Evolutionary conservation across 148 eudicot species (phyloP).

Genomic region (Fagopyrum tataricum): DNA sequence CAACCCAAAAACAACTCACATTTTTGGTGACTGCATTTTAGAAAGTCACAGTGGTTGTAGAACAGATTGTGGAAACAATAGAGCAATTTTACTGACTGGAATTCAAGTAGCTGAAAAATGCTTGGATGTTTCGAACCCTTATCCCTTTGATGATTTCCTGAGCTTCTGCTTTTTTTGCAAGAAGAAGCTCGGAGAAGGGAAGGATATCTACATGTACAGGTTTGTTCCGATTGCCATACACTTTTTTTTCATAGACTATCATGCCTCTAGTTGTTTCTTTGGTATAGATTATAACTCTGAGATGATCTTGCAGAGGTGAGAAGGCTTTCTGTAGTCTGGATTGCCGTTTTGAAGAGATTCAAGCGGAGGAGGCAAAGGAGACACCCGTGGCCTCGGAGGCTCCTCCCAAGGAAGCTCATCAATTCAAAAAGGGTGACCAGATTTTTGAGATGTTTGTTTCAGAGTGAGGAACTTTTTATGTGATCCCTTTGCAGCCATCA

Average conservation of each 20-base stretch:
- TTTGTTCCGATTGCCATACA: slow-evolving; percentile 11
- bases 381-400: slow-evolving; percentile 19
- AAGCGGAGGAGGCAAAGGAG: slow-evolving; percentile 61
- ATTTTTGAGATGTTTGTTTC: slow-evolving; percentile 49
- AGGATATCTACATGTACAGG: slow-evolving; percentile 95
- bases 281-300: neutral
- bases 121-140: slow-evolving; percentile 23
- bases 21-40: slow-evolving; percentile 62
- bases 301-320: slow-evolving; percentile 61
- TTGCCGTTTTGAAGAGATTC: slow-evolving; percentile 68
- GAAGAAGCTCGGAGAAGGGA: slow-evolving; percentile 69
- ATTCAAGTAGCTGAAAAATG: slow-evolving; percentile 14
- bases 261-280: neutral
- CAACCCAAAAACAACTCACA: slow-evolving; percentile 77
- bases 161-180: slow-evolving; percentile 70
- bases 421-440: slow-evolving; percentile 29
- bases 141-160: slow-evolving; percentile 54
- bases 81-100: slow-evolving; percentile 20
- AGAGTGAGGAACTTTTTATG: slow-evolving; percentile 25
- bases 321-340: slow-evolving; percentile 81
- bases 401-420: slow-evolving; percentile 18
- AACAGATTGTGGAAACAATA: slow-evolving; percentile 26
- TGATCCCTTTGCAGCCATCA: slow-evolving; percentile 25
- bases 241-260: neutral
- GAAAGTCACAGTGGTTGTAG: slow-evolving; percentile 60